A percentile compares a stretch with the other conserved stretches of the same genome.
Conservation (phyloP, 257 asterid genomes). For the Capsicum chinense region DNA sequence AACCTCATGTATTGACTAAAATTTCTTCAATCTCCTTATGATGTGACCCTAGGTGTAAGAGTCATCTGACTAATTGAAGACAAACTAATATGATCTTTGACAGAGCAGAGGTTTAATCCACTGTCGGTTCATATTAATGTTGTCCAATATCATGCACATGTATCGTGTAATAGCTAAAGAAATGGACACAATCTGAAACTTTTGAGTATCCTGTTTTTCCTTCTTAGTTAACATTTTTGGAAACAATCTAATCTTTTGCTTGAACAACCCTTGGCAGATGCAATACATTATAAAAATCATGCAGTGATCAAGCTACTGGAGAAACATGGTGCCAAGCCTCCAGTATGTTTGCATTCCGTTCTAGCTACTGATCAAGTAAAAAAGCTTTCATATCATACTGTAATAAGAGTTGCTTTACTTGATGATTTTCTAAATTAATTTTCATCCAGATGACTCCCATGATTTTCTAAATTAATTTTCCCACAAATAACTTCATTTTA, state of each 20-base stretch:
- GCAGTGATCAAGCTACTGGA: constrained; percentile 78
- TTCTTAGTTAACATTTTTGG: background rate
- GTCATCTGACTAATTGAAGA: background rate
- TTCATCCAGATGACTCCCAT: constrained; percentile 72
- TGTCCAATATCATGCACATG: background rate
- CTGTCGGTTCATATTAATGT: background rate
- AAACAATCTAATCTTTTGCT: constrained; percentile 23
- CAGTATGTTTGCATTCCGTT: constrained; percentile 46
- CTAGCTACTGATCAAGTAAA: background rate
- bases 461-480: constrained; percentile 22
- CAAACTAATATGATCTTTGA: background rate
- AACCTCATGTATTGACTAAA: background rate
- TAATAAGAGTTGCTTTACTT: background rate
- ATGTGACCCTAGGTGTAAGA: background rate
- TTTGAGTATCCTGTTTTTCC: background rate
- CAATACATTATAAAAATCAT: constrained; percentile 78
- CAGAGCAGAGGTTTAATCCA: background rate
- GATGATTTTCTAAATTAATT: background rate
- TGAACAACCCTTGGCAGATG: constrained; percentile 89
- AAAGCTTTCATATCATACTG: constrained; percentile 16
- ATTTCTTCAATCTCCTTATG: background rate
- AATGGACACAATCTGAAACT: background rate
- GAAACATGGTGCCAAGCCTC: constrained; percentile 71
- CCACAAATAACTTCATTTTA: too few relatives aligned
- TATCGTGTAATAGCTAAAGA: background rate